Evolutionary conservation across 495 filamentous ascomycete genomes (phyloP).

Genomic region (Xylaria curta): DNA sequence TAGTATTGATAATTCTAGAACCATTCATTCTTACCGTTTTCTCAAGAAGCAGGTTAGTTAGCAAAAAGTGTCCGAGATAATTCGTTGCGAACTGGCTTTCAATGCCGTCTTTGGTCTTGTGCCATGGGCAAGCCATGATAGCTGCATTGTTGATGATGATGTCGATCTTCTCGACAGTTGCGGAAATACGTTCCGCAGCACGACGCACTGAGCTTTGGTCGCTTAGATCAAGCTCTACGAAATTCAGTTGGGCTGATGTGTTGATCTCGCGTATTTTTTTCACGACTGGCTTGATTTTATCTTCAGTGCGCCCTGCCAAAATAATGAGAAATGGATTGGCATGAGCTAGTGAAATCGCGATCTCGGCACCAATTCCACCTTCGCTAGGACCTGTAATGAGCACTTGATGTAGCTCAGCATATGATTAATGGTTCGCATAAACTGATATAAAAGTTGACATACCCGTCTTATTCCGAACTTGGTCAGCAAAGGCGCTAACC

Average conservation of each 20-base stretch:
- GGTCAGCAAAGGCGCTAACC: background rate
- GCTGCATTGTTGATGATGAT: slow-evolving; percentile 5
- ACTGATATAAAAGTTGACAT: background rate
- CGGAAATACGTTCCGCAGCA: background rate
- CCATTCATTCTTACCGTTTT: background rate
- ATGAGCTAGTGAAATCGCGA: background rate
- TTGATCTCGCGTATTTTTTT: background rate
- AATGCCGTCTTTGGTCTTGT: background rate
- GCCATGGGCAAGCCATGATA: background rate
- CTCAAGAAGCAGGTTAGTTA: background rate
- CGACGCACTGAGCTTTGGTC: background rate
- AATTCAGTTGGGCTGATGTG: background rate
- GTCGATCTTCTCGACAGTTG: background rate
- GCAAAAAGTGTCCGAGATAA: background rate
- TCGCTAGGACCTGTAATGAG: slow-evolving; percentile 3
- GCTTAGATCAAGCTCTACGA: background rate
- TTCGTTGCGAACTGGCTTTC: slow-evolving; percentile 4
- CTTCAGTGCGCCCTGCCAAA: background rate
- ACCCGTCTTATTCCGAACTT: background rate
- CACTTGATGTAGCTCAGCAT: background rate
- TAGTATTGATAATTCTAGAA: background rate
- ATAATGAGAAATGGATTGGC: background rate
- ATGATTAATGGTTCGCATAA: background rate
- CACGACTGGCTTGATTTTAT: background rate
- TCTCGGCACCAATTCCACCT: background rate